A percentile compares a stretch with the other conserved stretches of the same genome.
phyloP scores from a whole-genome alignment of 2,329 filamentous ascomycete genomes.

The Coniochaeta prunicola region DNA sequence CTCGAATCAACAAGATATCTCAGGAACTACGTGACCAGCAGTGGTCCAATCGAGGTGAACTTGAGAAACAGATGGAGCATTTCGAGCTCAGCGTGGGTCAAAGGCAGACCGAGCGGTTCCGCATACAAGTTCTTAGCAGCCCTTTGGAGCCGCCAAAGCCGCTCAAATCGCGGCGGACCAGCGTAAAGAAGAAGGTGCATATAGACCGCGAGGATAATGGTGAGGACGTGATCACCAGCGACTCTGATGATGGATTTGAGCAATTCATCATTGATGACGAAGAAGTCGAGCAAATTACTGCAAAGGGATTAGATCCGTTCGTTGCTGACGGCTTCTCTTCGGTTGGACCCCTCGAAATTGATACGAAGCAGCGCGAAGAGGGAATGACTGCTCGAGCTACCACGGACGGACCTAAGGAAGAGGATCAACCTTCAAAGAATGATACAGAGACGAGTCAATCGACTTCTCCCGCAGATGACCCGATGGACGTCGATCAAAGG shows the following conservation, averaged over 20 bases:
- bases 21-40: slow-evolving; percentile 41
- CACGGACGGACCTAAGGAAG: slow-evolving; percentile 8
- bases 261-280: slow-evolving; percentile 40
- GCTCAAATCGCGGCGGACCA: slow-evolving; percentile 13
- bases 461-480: background rate
- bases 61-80: slow-evolving; percentile 47
- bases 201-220: slow-evolving; percentile 29
- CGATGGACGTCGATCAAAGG: slow-evolving; percentile 2
- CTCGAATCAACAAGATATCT: slow-evolving; percentile 48
- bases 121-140: slow-evolving; percentile 36
- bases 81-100: slow-evolving; percentile 61
- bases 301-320: slow-evolving; percentile 2
- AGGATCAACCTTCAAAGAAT: slow-evolving; percentile 4
- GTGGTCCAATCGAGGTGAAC: slow-evolving; percentile 44
- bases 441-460: background rate
- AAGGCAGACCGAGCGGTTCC: slow-evolving; percentile 45
- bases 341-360: background rate
- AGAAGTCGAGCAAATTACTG: background rate
- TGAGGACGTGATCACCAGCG: slow-evolving; percentile 45
- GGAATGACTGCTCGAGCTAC: background rate
- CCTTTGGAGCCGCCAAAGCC: slow-evolving; percentile 30
- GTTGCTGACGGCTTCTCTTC: background rate
- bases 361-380: background rate
- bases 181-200: slow-evolving; percentile 27
- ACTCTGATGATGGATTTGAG: slow-evolving; percentile 36